Percentiles rank a stretch among this genome's conserved stretches.
Evolutionary conservation across 768 basidiomycete species (phyloP).

Genomic region (Suillus variegatus): DNA sequence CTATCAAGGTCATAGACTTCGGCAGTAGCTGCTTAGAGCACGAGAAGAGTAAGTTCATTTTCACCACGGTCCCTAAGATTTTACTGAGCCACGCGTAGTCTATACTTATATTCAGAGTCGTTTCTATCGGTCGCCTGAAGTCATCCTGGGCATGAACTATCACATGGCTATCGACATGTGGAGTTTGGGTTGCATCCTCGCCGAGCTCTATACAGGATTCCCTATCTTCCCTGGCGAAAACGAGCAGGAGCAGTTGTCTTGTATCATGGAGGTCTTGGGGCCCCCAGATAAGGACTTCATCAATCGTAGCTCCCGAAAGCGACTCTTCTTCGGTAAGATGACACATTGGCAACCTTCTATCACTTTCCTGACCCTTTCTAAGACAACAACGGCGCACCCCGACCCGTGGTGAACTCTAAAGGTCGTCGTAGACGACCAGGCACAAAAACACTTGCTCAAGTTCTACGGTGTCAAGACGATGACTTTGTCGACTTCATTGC

Average conservation of each 20-base stretch:
- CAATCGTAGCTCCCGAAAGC: conserved; percentile 90
- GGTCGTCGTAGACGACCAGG: conserved; percentile 91
- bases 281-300: conserved; percentile 94
- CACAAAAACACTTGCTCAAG: conserved; percentile 85
- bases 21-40: conserved; percentile 98
- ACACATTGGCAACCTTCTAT: conserved; percentile 6
- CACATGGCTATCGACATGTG: conserved; percentile 99
- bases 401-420: conserved; percentile 95
- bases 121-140: conserved; percentile 99
- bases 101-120: conserved; percentile 99
- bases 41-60: conserved; percentile 82
- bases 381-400: conserved; percentile 94
- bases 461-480: conserved; percentile 90
- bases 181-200: conserved; percentile 97
- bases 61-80: neutral
- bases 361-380: conserved; percentile 14
- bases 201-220: conserved; percentile 95
- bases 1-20: conserved; percentile 98
- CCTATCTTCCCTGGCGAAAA: conserved; percentile 99
- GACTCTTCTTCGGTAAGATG: conserved; percentile 89
- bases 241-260: conserved; percentile 96
- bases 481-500: conserved; percentile 96
- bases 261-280: conserved; percentile 99
- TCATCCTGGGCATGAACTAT: conserved; percentile 98
- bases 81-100: conserved; percentile 50